Evolutionary conservation across 805 yeast genomes (phyloP).

Genomic region (Wickerhamiella kurtzmanii): DNA sequence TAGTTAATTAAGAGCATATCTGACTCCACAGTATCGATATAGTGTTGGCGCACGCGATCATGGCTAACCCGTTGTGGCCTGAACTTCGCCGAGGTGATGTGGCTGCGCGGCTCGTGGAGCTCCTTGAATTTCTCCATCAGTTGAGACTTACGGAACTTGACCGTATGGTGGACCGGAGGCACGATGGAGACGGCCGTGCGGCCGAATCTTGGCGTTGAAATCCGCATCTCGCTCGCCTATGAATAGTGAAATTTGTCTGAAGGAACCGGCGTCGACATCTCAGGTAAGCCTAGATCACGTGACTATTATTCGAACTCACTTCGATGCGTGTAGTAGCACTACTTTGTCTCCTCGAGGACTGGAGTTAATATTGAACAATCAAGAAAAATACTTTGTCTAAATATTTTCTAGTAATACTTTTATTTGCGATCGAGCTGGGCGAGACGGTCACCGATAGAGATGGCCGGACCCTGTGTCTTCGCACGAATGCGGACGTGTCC

Average conservation of each 20-base stretch:
- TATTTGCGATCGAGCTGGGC: slow-evolving; percentile 50
- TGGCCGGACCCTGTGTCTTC: slow-evolving; percentile 93
- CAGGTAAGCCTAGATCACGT: background rate
- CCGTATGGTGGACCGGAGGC: slow-evolving; percentile 84
- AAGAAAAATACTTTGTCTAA: too few species aligned
- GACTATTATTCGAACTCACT: background rate
- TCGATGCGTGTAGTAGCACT: too few species aligned
- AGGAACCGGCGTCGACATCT: background rate
- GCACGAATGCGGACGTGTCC: slow-evolving; percentile 96
- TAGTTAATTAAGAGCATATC: slow-evolving; percentile 71
- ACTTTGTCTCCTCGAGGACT: too few species aligned
- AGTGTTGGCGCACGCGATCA: slow-evolving; percentile 70
- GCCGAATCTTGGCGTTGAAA: slow-evolving; percentile 7
- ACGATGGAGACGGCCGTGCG: slow-evolving; percentile 52
- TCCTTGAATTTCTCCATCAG: slow-evolving; percentile 66
- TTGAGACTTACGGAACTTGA: slow-evolving; percentile 57
- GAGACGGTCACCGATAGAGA: slow-evolving; percentile 86
- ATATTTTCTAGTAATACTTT: too few species aligned
- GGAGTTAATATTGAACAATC: too few species aligned
- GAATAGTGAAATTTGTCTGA: background rate
- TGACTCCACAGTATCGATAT: slow-evolving; percentile 54
- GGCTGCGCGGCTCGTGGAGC: slow-evolving; percentile 51
- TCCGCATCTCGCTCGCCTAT: background rate
- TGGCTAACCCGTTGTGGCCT: slow-evolving; percentile 62
- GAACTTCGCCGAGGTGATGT: slow-evolving; percentile 66